Evolutionary conservation across 352 stramenopile genomes (phyloP).

Genomic region (Blastocystis sp.): DNA sequence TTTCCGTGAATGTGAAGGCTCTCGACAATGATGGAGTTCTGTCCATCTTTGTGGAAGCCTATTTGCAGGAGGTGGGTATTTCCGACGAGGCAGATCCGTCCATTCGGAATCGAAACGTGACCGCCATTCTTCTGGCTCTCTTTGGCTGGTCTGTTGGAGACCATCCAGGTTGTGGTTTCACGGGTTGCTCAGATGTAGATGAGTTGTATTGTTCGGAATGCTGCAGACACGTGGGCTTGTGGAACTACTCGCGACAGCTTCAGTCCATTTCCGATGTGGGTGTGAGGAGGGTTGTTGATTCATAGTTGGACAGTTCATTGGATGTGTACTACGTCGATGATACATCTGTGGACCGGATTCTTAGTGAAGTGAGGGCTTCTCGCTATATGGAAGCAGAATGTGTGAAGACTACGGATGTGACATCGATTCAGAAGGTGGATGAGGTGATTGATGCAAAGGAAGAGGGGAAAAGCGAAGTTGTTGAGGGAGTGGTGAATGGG

Average conservation of each 20-base stretch:
- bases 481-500: too few species aligned
- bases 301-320: background rate
- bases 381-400: constrained; percentile 10
- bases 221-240: background rate
- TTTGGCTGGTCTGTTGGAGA: constrained; percentile 10
- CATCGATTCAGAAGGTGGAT: background rate
- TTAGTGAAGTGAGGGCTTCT: background rate
- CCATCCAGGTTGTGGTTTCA: background rate
- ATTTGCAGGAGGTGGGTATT: constrained; percentile 38
- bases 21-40: background rate
- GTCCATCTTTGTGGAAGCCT: constrained; percentile 38
- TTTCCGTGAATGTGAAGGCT: background rate
- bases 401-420: background rate
- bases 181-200: background rate
- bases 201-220: constrained; percentile 21
- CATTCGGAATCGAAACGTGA: background rate
- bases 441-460: background rate
- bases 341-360: background rate
- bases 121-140: constrained; percentile 16
- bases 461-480: background rate
- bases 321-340: constrained; percentile 47
- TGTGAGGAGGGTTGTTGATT: background rate
- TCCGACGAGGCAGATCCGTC: background rate
- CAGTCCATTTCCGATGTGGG: background rate
- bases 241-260: background rate